Evolutionary conservation across 1,284 basidiomycete genomes (phyloP).

Genomic region (Leccinum fuscescens): DNA sequence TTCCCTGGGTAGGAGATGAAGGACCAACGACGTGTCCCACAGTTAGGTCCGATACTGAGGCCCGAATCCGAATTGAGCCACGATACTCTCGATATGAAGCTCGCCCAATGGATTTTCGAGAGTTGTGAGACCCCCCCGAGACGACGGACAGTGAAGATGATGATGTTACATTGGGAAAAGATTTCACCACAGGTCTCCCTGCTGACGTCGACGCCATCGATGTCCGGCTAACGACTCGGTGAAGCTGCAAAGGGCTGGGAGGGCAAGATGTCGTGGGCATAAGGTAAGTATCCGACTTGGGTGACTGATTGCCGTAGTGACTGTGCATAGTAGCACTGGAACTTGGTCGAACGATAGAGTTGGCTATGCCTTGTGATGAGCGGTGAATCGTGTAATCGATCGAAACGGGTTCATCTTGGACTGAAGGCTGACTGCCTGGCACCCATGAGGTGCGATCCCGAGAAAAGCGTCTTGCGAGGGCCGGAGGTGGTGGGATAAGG

Average conservation of each 20-base stretch:
- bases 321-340: neutral
- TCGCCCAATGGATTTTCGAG: slow-evolving; percentile 20
- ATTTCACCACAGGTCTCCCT: neutral
- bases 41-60: slow-evolving; percentile 1
- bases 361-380: neutral
- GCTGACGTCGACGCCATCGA: neutral
- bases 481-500: neutral
- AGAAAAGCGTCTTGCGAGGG: neutral
- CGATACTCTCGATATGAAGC: slow-evolving; percentile 26
- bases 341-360: neutral
- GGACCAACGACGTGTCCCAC: neutral
- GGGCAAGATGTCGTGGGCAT: neutral
- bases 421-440: neutral
- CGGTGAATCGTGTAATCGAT: neutral
- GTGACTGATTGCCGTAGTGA: neutral
- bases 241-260: neutral
- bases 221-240: neutral
- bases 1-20: neutral
- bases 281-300: neutral
- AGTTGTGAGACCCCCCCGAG: neutral
- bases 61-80: slow-evolving; percentile 15
- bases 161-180: neutral
- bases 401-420: neutral
- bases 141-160: neutral
- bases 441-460: neutral